Base-by-base conservation (phyloP, 345 rosid genomes). In the Limnanthes douglasii region DNA sequence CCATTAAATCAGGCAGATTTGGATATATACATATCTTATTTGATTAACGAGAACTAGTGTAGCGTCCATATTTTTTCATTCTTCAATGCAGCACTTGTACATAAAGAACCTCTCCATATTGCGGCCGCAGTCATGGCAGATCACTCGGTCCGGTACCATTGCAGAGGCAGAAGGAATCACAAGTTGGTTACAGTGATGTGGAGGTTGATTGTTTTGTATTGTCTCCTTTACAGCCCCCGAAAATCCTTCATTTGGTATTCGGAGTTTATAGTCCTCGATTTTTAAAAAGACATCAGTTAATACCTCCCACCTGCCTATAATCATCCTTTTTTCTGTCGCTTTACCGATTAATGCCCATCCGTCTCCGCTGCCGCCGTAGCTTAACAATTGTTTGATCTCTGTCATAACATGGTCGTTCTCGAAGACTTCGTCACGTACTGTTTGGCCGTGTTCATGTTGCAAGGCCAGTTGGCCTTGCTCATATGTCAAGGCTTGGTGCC, bases 301-400 rank as follows among this genome's bases (percentile, higher is more conserved):
- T n/a, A n/a, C n/a, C n/a, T n/a, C n/a, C n/a, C n/a, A n/a, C n/a
- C n/a, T 15, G 37, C 62, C 22, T 23, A 18, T 14, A 37, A 36
- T 8, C 5, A 36, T 20, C 2, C 33, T 32, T 0, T 51, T 55
- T 1, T 57, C 72, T 37, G 47, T 68, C 6, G 60, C 72, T 49
- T 45, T 78, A 1, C 68, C 64, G 53, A 65, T 34, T 49, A 74
- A 54, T 1, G 70, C 84, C 90, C 84, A 78, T 1, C 75, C 77
- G 4, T 53, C 55, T 9, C 69, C 78, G n/a, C 78, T 64, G 7
- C 67, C 64, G 8, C 69, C 92, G 19, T 50, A 74, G 61, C 57
- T 69, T 3, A 74, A 75, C 75, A 75, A 49, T 1, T 54, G 52
- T 39, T 52, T 41, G 10, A 78, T 48, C 54, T 72, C 81, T 8